phyloP scores from a whole-genome alignment of 2,329 filamentous ascomycete species.

The Pseudovirgaria hyperparasitica region DNA sequence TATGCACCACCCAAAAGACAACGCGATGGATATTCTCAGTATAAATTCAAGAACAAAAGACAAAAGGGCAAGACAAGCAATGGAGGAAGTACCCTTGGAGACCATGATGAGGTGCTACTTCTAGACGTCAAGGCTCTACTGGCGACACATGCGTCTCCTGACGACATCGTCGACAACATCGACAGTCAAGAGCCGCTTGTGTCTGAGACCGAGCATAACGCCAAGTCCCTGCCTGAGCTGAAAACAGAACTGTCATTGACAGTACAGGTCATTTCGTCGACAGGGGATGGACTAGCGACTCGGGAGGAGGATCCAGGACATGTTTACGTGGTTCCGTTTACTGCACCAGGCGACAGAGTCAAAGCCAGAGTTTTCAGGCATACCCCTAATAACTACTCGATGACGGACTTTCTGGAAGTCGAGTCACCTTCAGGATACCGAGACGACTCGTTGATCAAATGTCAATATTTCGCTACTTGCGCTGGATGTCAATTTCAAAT shows the following conservation, averaged over 20 bases:
- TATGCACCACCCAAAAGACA: too few relatives aligned
- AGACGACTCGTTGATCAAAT: constrained; percentile 64
- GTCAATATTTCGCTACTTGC: constrained; percentile 77
- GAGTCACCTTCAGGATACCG: constrained; percentile 60
- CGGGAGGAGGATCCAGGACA: constrained; percentile 50
- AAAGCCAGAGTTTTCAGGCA: constrained; percentile 70
- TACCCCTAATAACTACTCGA: constrained; percentile 52
- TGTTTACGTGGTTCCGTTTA: constrained; percentile 81
- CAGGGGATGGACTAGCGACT: constrained; percentile 76
- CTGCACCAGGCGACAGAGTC: constrained; percentile 70
- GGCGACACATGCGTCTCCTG: constrained; percentile 17
- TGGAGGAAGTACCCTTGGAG: constrained; percentile 32
- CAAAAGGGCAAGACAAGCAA: constrained; percentile 5
- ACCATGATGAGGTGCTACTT: constrained; percentile 36
- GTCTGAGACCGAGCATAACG: constrained; percentile 4
- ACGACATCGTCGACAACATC: constrained; percentile 7
- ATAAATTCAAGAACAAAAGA: constrained; percentile 15
- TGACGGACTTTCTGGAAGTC: constrained; percentile 73
- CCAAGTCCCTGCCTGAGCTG: constrained; percentile 42
- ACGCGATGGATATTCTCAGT: too few relatives aligned
- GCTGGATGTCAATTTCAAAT: constrained; percentile 97
- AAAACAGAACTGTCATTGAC: constrained; percentile 70
- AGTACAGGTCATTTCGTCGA: constrained; percentile 75
- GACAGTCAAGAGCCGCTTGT: constrained; percentile 4
- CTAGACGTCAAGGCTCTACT: constrained; percentile 32